Evolutionary conservation across 257 asterid genomes (phyloP).

Genomic region (Fraxinus pennsylvanica): DNA sequence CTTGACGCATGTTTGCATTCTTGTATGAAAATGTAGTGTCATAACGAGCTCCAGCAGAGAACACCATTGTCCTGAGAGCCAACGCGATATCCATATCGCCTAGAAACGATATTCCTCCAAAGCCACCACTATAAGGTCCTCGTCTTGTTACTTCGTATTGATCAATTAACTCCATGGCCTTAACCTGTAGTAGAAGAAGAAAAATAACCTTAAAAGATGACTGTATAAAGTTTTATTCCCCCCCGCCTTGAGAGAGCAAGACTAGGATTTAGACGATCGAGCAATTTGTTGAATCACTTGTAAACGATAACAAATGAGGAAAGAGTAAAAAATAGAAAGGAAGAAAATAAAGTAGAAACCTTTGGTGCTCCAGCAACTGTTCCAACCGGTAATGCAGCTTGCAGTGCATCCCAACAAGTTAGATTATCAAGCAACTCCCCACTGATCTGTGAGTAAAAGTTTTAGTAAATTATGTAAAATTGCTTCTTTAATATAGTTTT

Average conservation of each 20-base stretch:
- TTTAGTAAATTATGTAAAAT: background rate
- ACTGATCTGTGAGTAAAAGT: constrained; percentile 52
- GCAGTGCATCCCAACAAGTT: constrained; percentile 87
- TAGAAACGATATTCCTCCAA: constrained; percentile 72
- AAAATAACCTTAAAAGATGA: background rate
- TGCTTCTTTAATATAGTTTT: constrained; percentile 1
- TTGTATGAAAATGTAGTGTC: constrained; percentile 74
- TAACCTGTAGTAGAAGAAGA: constrained; percentile 48
- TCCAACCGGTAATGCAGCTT: constrained; percentile 91
- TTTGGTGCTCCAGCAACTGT: constrained; percentile 96
- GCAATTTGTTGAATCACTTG: background rate
- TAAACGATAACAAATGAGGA: background rate
- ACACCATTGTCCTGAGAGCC: constrained; percentile 72
- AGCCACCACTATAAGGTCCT: constrained; percentile 94
- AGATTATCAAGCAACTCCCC: constrained; percentile 85
- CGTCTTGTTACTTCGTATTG: constrained; percentile 60
- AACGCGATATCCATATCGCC: constrained; percentile 87
- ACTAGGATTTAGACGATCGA: background rate
- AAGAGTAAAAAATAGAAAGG: background rate
- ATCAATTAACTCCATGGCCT: constrained; percentile 87
- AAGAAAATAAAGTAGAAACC: constrained; percentile 37
- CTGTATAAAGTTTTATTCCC: background rate
- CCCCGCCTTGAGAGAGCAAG: background rate
- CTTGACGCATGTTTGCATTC: constrained; percentile 44
- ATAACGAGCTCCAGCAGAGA: constrained; percentile 48